phyloP scores from a whole-genome alignment of 805 yeast genomes.

The Maudiozyma serrabonitensis region DNA sequence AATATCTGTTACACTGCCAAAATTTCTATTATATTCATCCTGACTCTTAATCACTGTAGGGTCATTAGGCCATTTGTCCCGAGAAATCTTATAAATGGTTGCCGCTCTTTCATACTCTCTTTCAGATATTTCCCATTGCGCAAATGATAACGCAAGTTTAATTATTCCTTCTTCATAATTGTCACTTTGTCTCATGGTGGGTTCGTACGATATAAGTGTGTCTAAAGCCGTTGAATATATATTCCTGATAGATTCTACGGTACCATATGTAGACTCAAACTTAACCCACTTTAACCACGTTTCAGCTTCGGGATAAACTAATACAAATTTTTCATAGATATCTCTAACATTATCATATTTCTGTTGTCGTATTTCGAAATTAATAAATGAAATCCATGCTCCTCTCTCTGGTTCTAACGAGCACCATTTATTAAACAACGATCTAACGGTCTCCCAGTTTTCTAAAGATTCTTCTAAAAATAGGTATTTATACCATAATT shows the following conservation, averaged over 20 bases:
- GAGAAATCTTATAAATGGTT: conserved; percentile 44
- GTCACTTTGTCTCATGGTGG: conserved; percentile 14
- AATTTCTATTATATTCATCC: conserved; percentile 54
- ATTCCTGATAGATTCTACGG: conserved; percentile 40
- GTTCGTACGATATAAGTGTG: conserved; percentile 27
- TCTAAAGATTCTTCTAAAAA: conserved; percentile 73
- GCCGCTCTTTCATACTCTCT: conserved; percentile 56
- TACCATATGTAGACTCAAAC: conserved; percentile 52
- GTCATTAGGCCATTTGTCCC: conserved; percentile 35
- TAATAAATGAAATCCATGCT: conserved; percentile 70
- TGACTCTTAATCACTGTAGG: conserved; percentile 34
- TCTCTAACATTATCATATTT: conserved; percentile 48
- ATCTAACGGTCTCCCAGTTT: conserved; percentile 50
- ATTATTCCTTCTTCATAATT: conserved; percentile 29
- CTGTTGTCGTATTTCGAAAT: conserved; percentile 60
- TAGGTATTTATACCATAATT: conserved; percentile 78
- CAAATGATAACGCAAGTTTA: conserved; percentile 38
- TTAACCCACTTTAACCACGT: conserved; percentile 71
- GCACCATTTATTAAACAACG: conserved; percentile 71
- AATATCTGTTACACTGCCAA: conserved; percentile 47
- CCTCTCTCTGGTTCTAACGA: conserved; percentile 57
- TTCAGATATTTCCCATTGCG: conserved; percentile 57
- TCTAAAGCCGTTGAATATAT: conserved; percentile 65
- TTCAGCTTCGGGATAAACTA: conserved; percentile 39
- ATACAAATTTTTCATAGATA: conserved; percentile 48